These are phyloP conservation scores for Babesia caballi DNA, from an alignment of 169 alveolate species.

Conservation along the genomic window DNA sequence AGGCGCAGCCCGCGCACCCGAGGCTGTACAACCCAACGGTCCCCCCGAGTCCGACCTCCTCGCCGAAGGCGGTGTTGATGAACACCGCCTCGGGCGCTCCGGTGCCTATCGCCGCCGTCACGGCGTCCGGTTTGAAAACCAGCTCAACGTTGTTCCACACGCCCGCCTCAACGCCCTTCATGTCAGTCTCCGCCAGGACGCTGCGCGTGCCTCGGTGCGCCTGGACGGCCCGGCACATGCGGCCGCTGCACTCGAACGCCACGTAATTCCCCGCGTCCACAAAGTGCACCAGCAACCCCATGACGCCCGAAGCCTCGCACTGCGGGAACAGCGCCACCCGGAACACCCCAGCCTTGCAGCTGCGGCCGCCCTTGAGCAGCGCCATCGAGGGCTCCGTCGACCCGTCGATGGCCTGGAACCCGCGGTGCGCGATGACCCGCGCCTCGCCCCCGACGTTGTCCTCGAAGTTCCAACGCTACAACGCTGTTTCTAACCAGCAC, in stretches of 20 bases:
- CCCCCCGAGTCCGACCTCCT: slow-evolving; percentile 66
- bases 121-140: slow-evolving; percentile 63
- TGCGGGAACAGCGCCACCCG: slow-evolving; percentile 74
- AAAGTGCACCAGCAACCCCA: slow-evolving; percentile 77
- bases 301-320: slow-evolving; percentile 74
- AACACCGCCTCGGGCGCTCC: slow-evolving; percentile 58
- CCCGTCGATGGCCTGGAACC: slow-evolving; percentile 47
- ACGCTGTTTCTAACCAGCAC: not conserved
- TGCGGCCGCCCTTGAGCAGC: slow-evolving; percentile 69
- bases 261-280: slow-evolving; percentile 74
- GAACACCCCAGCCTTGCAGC: slow-evolving; percentile 75
- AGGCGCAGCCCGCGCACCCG: slow-evolving; percentile 81
- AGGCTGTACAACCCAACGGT: slow-evolving; percentile 75
- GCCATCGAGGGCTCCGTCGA: slow-evolving; percentile 64
- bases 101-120: slow-evolving; percentile 73
- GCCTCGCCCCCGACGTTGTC: slow-evolving; percentile 78
- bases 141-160: slow-evolving; percentile 73
- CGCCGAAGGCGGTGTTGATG: slow-evolving; percentile 66
- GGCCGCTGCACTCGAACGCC: slow-evolving; percentile 73
- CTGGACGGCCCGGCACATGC: slow-evolving; percentile 70
- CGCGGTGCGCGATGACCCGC: slow-evolving; percentile 74
- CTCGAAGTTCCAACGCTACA: slow-evolving; percentile 66
- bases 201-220: slow-evolving; percentile 67
- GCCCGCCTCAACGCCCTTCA: slow-evolving; percentile 61
- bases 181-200: slow-evolving; percentile 66